Base-by-base conservation (phyloP, 2,329 filamentous ascomycete genomes). In the Clonostachys rosea region DNA sequence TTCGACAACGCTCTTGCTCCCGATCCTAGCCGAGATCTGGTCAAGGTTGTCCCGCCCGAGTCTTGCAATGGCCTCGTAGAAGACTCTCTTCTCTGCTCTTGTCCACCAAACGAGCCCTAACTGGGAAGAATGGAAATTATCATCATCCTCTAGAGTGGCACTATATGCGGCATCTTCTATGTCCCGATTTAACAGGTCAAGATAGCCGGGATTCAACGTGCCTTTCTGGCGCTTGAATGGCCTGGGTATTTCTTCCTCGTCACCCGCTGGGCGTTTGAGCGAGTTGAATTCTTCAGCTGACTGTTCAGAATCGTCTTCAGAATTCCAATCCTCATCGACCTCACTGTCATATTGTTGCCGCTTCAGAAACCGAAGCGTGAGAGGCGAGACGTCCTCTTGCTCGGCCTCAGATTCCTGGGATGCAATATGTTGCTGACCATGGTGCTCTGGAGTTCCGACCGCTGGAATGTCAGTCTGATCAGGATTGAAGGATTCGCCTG, bases 41-140 rank as follows among this genome's bases (percentile, higher is more conserved):
- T 66, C 65, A 1, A 86, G 56, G 50, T 90, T 71, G 54, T 82
- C 76, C 45, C 70, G 76, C 0, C 89, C 89, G 3, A 86, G 73
- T 1, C 79, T 78, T 2, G 76, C 71, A 4, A 95, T 63, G 0
- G 80, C 76, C 13, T 78, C 70, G 61, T 89, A 95, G 49, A 96
- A 79, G 0, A 70, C 55, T 2, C 76, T 69, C 60, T 95, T 95
- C 59, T 96, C 91, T 2, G 68, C 56, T 0, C 76, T 50, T 1
- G 79, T 83, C 92, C 92, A 97, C 11, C 66, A 54, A 1, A 84
- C 82, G 24, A 81, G 73, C 18, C 90, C 91, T 44, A 91, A 68
- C 56, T 90, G 87, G 75, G 35, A 68, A 44, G 43, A 62, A 49
- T 66, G 56, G 48, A 75, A 58, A 14, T 64, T 50, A 4, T 59